Evolutionary conservation across 1,139 yeast species (phyloP), one percentile per base, ranked within the genome.

Genomic region (Arxiozyma bovina): DNA sequence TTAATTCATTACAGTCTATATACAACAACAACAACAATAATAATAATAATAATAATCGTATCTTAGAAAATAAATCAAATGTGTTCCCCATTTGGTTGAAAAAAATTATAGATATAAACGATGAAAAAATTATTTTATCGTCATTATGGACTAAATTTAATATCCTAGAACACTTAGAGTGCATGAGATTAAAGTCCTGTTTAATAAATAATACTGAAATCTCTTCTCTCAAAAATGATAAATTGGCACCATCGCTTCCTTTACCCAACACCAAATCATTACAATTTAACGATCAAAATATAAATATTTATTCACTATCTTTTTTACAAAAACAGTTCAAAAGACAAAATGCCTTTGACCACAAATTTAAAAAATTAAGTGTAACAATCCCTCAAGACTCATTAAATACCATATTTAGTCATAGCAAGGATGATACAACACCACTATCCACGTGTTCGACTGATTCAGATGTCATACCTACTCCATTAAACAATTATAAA

Each of bases 71-170:
- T 30, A 34, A 63, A 22, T 17, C 38, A 22, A 34, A 18, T 6
- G 5, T 3, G 12, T 61, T 79, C n/a, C 86, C 86, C 1, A 55
- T 54, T 3, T 82, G 87, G 87, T 63, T 82, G 48, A 61, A 65
- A 42, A 71, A 71, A 15, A 70, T 74, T 45, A 61, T 70, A 0
- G 58, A 68, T 38, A 63, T 69, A n/a, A 65, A 64, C 5, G 70
- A 76, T 0, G 66, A 74, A n/a, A 64, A 57, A 45, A 42, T 66
- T 1, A 63, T 70, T 21, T 66, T 81, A 51, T 64, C 72, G 21
- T 57, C 64, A 11, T 73, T 77, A 55, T 79, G 80, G 60, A 67
- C 71, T 54, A 77, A 73, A 55, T 77, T 81, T 55, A 85, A 81
- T 66, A 69, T 68, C 43, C 63, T 74, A 51, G 87, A 82, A 62